phyloP scores from a whole-genome alignment of 371 early-diverging fungal species.

The Lichtheimia ramosa region DNA sequence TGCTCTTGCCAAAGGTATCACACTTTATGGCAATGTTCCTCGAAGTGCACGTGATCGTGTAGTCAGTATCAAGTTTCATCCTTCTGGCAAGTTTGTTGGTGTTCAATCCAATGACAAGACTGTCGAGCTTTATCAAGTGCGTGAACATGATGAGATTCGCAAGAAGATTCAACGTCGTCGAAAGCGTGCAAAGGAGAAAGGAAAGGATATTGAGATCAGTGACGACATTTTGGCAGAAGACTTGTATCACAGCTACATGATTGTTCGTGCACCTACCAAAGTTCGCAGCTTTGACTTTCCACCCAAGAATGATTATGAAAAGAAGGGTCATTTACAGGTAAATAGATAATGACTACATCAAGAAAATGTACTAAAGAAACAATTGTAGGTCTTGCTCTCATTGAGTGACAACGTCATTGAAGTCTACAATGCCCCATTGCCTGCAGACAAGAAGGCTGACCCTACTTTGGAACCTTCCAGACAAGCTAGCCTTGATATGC shows the following conservation, averaged over 20 bases:
- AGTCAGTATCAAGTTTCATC: constrained; percentile 73
- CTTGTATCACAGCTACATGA: constrained; percentile 60
- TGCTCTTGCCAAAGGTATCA: constrained; percentile 57
- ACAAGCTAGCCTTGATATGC: constrained; percentile 71
- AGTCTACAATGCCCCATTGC: constrained; percentile 58
- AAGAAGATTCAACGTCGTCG: constrained; percentile 81
- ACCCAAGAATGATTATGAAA: constrained; percentile 54
- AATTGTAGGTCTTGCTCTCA: constrained; percentile 44
- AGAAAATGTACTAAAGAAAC: neutral
- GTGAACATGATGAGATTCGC: constrained; percentile 73
- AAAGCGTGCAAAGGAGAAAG: constrained; percentile 83
- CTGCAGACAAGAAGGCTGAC: constrained; percentile 48
- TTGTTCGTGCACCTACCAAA: constrained; percentile 70
- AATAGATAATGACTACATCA: neutral
- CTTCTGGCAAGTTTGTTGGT: constrained; percentile 72
- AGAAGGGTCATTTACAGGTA: constrained; percentile 53
- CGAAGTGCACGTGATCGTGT: constrained; percentile 85
- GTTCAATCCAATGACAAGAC: constrained; percentile 79
- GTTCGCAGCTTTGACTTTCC: constrained; percentile 78
- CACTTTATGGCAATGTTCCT: constrained; percentile 72
- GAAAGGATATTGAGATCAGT: constrained; percentile 49
- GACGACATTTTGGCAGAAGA: constrained; percentile 68
- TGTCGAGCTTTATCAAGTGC: constrained; percentile 81
- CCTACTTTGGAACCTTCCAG: constrained; percentile 51
- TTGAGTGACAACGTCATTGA: constrained; percentile 78